Conservation (phyloP, 2,329 filamentous ascomycete genomes). For the Neocatenulostroma microsporum region DNA sequence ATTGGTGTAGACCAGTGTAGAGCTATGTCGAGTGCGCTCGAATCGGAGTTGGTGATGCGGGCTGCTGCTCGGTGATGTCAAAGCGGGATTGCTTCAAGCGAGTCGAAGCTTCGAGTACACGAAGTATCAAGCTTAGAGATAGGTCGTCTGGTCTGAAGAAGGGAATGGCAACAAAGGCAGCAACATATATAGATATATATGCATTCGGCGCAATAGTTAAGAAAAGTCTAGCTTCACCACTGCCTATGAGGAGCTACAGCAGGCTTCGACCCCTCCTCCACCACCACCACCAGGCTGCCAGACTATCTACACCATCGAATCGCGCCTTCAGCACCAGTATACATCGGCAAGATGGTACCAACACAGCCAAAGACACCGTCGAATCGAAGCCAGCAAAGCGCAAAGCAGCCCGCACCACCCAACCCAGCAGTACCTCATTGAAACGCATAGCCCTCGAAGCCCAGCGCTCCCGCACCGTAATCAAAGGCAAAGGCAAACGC, state of each 20-base stretch:
- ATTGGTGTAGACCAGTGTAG: conserved; percentile 16
- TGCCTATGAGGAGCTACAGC: too few relatives aligned
- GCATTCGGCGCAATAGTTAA: conserved; percentile 21
- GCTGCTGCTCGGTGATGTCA: conserved; percentile 3
- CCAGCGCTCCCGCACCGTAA: conserved; percentile 52
- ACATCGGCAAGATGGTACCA: too few relatives aligned
- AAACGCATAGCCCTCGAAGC: conserved; percentile 81
- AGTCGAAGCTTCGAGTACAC: too few relatives aligned
- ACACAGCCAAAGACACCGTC: too few relatives aligned
- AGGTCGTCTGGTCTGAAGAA: neutral
- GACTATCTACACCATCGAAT: conserved; percentile 4
- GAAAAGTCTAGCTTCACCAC: conserved; percentile 18
- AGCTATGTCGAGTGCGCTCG: conserved; percentile 1
- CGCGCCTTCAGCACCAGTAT: conserved; percentile 12
- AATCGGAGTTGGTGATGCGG: conserved; percentile 3
- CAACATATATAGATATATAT: conserved; percentile 26
- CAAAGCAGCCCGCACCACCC: conserved; percentile 41
- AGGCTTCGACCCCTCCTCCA: conserved; percentile 10
- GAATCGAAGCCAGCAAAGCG: conserved; percentile 7
- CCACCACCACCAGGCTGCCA: conserved; percentile 8
- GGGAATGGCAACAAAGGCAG: conserved; percentile 11
- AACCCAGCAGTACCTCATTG: conserved; percentile 62
- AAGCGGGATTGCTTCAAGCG: too few relatives aligned
- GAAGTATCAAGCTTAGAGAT: neutral
- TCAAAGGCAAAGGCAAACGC: conserved; percentile 40